Evolutionary conservation across 2,329 filamentous ascomycete species (phyloP), one percentile per base, ranked within the genome.

Genomic region (Colletotrichum scovillei): DNA sequence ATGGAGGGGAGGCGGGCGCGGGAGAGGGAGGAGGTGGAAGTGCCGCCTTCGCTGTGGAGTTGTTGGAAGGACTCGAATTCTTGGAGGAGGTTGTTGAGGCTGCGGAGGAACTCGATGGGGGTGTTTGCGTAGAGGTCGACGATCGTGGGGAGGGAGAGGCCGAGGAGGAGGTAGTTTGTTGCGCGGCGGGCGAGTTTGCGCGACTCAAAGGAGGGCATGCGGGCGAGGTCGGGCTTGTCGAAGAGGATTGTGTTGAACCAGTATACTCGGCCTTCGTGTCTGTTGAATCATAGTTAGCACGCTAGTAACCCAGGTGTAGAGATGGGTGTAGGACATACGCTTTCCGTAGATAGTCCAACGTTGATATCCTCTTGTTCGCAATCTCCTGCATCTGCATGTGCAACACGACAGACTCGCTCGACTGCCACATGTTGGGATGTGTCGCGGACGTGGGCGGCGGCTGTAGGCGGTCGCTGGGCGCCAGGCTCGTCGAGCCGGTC

Each of bases 161-260:
- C 97, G 3, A 99, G 92, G 38, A 98, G 90, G 70, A 99, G 91
- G 82, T 96, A 97, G 82, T 98, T 98, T 64, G 95, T 97, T 46
- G 97, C 96, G 77, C 97, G 94, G 72, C 95, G 93, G 74, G 94
- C 92, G 62, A 98, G 91, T 80, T 96, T 97, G 76, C 93, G 92
- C 4, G 91, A 86, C 72, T 97, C 94, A 80, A 97, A 96, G 80
- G 95, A 97, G 58, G 96, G 92, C 86, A 98, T 92, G 79, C 92
- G 92, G 64, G 89, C 86, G 42, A 98, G 88, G 82, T 98, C 95
- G 35, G 90, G 83, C 78, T 94, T 93, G 76, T 95, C 94, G 83
- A 98, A 98, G 79, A 97, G 93, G 74, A 98, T 91, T 0, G 97
- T 98, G 84, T 98, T 98, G 87, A 98, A 98, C 95, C 97, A 98